These are phyloP conservation scores for Ophiostoma himal-ulmi DNA, from an alignment of 2,329 filamentous ascomycete genomes.

Conservation along the genomic window DNA sequence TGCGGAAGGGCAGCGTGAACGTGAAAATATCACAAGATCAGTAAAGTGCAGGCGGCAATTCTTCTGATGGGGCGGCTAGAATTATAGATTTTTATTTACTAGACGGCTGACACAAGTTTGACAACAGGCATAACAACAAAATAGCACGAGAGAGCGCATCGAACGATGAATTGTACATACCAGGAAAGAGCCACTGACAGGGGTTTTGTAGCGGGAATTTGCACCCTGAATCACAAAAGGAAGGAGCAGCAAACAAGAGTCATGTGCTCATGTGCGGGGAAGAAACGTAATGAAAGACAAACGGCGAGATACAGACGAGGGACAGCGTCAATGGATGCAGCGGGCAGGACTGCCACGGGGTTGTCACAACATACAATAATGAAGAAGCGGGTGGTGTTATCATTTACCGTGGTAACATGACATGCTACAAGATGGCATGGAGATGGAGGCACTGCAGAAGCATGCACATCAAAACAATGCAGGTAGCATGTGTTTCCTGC, in stretches of 20 bases:
- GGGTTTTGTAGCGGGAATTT: not conserved
- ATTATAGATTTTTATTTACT: not conserved
- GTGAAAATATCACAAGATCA: not conserved
- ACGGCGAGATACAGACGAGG: not conserved
- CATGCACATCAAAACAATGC: not conserved
- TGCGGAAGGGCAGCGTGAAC: not conserved
- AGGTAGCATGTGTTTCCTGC: not conserved
- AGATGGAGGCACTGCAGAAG: not conserved
- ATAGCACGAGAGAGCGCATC: not conserved
- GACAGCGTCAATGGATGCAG: not conserved
- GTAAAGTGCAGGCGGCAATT: not conserved
- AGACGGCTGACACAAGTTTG: not conserved
- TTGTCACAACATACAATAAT: too few relatives aligned
- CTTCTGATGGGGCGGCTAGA: not conserved
- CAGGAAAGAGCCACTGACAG: not conserved
- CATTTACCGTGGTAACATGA: not conserved
- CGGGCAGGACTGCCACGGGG: too few relatives aligned
- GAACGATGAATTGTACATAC: not conserved
- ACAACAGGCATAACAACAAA: not conserved
- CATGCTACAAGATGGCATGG: not conserved
- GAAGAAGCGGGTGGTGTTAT: not conserved
- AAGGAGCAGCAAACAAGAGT: not conserved
- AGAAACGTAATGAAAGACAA: not conserved
- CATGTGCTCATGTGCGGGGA: slow-evolving; percentile 2
- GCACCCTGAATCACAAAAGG: not conserved